phyloP scores from a whole-genome alignment of 306 rosid species.

The Crotalaria pallida region DNA sequence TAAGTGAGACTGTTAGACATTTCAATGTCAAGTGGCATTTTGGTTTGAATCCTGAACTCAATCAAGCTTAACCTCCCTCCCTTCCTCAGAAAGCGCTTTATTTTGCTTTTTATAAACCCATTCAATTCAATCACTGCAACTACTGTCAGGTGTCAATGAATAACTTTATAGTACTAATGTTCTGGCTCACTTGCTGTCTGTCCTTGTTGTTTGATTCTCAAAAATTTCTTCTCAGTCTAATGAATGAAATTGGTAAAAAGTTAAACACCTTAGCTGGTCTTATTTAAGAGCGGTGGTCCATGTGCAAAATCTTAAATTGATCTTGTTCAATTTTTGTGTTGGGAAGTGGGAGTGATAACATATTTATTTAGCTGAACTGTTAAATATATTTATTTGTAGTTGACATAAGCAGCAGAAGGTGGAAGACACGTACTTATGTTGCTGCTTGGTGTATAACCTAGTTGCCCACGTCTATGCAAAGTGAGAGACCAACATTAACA shows the following conservation, averaged over 20 bases:
- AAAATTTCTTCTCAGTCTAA: neutral
- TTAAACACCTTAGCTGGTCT: too few species aligned
- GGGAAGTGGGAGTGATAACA: neutral
- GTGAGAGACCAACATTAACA: neutral
- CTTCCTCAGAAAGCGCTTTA: neutral
- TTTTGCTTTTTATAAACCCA: neutral
- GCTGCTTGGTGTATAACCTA: neutral
- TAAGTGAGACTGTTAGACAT: neutral
- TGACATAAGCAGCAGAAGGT: neutral
- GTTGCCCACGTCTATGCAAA: slow-evolving; percentile 1
- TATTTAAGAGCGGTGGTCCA: neutral
- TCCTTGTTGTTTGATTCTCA: neutral
- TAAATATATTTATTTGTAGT: neutral
- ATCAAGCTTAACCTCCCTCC: neutral
- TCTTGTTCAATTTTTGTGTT: neutral
- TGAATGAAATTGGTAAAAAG: neutral
- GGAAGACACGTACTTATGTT: slow-evolving; percentile 3
- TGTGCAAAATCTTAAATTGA: neutral
- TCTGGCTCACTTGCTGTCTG: neutral
- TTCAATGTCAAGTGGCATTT: neutral
- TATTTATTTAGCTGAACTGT: too few species aligned
- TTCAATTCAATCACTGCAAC: neutral
- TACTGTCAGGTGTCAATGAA: neutral
- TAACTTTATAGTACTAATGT: neutral
- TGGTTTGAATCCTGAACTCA: neutral